Evolutionary conservation across 768 basidiomycete species (phyloP), one percentile per base, ranked within the genome.

Genomic region (Tubosaeta brunneosetosa): DNA sequence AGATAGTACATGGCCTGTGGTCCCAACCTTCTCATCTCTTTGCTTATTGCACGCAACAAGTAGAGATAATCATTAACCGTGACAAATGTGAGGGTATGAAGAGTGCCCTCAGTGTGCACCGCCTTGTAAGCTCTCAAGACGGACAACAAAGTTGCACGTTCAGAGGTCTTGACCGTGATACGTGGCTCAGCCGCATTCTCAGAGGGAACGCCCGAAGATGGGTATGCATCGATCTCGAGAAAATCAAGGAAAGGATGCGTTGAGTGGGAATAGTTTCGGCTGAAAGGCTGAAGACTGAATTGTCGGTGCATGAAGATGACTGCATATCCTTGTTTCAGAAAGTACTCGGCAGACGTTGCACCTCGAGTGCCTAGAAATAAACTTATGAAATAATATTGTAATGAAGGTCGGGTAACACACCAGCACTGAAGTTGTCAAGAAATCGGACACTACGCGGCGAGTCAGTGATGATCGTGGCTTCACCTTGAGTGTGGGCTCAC

Each of bases 241-340:
- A 98, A 88, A 68, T 97, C 94, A 52, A 99, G 84, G 73, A 99
- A 99, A 0, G 95, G 95, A 66, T 97, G 95, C 4, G 94, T 94
- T 0, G 93, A 94, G 69, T 99, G 95, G 9, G 94, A 97, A 72
- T 98, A 99, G 67, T 99, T 95, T 45, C 97, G 75, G 66, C 91
- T 94, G 77, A 95, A 99, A 0, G 97, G 97, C 63, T 97, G 93
- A 40, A 98, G 81, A 58, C 94, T 97, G 76, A 97, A 95, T 71
- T 97, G 93, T 19, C 95, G 79, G 70, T 99, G 95, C 82, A 99
- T 89, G 75, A 99, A 99, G 60, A 99, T 93, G 69, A 99, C 97
- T 25, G 94, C 94, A 74, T 98, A 98, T 51, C 87, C 89, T 7
- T 89, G 85, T 61, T 87, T 83, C 55, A 98, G 81, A 68, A 99